Evolutionary conservation across 495 filamentous ascomycete species (phyloP).

Genomic region (Neurospora sp.): DNA sequence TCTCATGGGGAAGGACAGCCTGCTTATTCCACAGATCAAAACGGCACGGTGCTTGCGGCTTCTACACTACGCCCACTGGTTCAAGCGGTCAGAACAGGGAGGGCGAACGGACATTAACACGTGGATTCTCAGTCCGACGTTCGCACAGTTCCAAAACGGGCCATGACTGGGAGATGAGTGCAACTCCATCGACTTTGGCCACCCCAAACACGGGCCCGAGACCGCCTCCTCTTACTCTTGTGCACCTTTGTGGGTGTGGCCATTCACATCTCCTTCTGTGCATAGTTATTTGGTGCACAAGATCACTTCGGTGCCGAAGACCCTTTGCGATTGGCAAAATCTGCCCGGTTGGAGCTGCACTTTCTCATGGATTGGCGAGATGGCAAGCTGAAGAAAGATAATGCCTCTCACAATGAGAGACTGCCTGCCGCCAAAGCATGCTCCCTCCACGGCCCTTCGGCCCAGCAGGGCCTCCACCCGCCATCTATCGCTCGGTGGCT

Average conservation of each 20-base stretch:
- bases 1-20: background rate
- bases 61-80: background rate
- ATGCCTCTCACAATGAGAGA: background rate
- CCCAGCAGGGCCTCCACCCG: background rate
- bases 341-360: background rate
- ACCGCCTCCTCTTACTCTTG: background rate
- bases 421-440: background rate
- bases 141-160: background rate
- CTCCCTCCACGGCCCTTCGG: background rate
- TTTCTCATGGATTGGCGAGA: background rate
- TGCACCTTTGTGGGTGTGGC: background rate
- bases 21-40: background rate
- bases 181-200: background rate
- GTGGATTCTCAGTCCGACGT: background rate
- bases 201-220: background rate
- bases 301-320: slow-evolving; percentile 3
- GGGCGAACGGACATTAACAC: background rate
- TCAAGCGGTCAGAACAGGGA: background rate
- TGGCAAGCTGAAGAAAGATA: background rate
- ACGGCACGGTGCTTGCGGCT: background rate
- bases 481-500: background rate
- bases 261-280: background rate
- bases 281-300: background rate
- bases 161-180: background rate
- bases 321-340: background rate